A percentile compares a stretch with the other conserved stretches of the same genome.
Conservation (phyloP, 2,329 filamentous ascomycete genomes). For the Colletotrichum zoysiae region DNA sequence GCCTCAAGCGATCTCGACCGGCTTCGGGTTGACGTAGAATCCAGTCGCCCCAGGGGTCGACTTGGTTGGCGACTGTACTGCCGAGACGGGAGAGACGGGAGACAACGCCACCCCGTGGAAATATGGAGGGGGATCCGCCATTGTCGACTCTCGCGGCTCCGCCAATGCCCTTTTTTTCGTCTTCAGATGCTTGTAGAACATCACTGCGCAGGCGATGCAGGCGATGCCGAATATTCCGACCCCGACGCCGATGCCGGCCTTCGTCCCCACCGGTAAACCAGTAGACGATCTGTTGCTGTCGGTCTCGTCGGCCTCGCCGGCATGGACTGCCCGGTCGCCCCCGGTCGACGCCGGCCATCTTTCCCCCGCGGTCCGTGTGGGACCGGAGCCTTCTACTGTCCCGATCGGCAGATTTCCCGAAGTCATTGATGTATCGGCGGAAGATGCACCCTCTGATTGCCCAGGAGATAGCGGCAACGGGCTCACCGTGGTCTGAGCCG, state of each 20-base stretch:
- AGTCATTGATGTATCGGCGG: background rate
- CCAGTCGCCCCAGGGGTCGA: background rate
- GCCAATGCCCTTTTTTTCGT: background rate
- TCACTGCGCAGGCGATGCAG: conserved; percentile 7
- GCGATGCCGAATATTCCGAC: conserved; percentile 5
- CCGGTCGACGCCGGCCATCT: background rate
- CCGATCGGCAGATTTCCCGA: no score
- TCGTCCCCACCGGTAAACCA: conserved; percentile 1
- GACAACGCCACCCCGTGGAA: background rate
- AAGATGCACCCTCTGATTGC: background rate
- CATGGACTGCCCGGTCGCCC: no score
- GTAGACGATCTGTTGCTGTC: background rate
- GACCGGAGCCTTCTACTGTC: background rate
- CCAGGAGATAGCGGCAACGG: background rate
- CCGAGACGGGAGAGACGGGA: background rate
- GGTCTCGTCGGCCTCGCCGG: background rate
- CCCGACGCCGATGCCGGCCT: conserved; percentile 23
- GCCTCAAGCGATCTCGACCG: background rate
- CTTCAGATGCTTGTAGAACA: conserved; percentile 12
- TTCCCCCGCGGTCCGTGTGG: background rate
- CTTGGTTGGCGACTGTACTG: no score
- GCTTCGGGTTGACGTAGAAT: conserved; percentile 2
- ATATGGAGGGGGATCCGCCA: background rate
- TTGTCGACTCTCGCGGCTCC: background rate
- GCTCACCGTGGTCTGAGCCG: background rate